Evolutionary conservation across 108 stramenopile species (phyloP), one percentile per base, ranked within the genome.

Genomic region (Fragilaria crotonensis): DNA sequence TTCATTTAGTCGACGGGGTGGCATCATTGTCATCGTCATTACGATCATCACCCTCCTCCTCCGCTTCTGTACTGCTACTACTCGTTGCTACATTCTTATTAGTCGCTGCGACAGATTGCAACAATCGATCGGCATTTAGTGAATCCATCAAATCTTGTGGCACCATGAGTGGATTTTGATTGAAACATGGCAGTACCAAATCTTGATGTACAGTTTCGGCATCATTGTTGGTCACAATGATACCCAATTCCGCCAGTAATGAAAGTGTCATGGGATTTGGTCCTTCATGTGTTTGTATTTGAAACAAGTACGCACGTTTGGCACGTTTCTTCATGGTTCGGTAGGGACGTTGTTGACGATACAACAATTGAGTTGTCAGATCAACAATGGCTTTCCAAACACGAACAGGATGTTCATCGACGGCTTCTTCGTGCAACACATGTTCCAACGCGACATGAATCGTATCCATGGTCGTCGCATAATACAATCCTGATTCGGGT

Each of bases 261-360:
- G 7, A 14, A 41, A 52, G 17, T 52, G 74, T 75, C 19, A 45
- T 60, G 5, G 41, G 25, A 2, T 57, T 44, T 18, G 74, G 74
- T 23, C 74, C 74, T 27, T 66, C 57, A 48, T 57, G 59, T 18
- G 56, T 52, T 52, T 63, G 59, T 11, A 71, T 61, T 22, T 30
- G 48, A 32, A 65, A 65, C 11, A 70, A 30, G 45, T 75, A 75
- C 1, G 45, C 33, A 7, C 70, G 25, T 26, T 33, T 52, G 23
- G 74, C 74, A 59, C 74, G 26, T 53, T 71, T 75, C 48, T 75
- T 75, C 74, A 75, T 75, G 14, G 67, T 51, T 45, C 54, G 59
- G 27, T 75, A 60, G 7, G 74, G 74, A 31, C 69, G 66, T 36
- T 31, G 26, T 26, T 52, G 21, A 47, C 30, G 60, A 14, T 41